These are phyloP conservation scores for Polyplosphaeria fusca DNA, from an alignment of 495 filamentous ascomycete species.

Conservation along the genomic window DNA sequence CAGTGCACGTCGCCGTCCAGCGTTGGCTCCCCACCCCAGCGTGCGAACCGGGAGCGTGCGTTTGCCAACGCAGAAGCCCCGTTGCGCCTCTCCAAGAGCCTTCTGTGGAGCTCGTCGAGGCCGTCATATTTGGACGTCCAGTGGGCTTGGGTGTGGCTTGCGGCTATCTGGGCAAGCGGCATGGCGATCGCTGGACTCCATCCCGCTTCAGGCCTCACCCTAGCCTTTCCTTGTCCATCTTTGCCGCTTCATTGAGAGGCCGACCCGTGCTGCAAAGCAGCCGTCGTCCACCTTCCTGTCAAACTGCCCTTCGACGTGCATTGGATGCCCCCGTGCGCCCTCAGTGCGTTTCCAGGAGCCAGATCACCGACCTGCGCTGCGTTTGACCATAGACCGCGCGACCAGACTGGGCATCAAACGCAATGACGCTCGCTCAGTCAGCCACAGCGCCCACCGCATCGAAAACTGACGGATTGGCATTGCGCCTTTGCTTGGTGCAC, in stretches of 20 bases:
- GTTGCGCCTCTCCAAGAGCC: background rate
- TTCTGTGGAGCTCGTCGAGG: background rate
- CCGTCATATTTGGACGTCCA: background rate
- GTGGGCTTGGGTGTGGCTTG: slow-evolving; percentile 3
- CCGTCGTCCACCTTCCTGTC: background rate
- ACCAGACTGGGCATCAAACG: background rate
- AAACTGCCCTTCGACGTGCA: background rate
- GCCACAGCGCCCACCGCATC: slow-evolving; percentile 2
- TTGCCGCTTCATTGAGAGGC: background rate
- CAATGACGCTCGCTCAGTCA: slow-evolving; percentile 12
- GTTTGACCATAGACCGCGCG: background rate
- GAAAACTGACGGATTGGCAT: background rate
- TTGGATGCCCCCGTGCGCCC: background rate
- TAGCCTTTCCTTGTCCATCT: background rate
- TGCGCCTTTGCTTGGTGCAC: background rate
- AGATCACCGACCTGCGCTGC: background rate
- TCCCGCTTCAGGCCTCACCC: background rate
- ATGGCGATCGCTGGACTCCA: slow-evolving; percentile 6
- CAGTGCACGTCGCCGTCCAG: slow-evolving; percentile 13
- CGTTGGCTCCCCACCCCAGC: background rate
- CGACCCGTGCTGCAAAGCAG: background rate
- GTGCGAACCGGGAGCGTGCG: background rate
- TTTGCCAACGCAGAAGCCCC: slow-evolving; percentile 6
- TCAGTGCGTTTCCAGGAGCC: background rate
- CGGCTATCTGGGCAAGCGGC: slow-evolving; percentile 20